These are phyloP conservation scores for Eragrostis curvula DNA, from an alignment of 176 grass and related monocot genomes.

Conservation along the genomic window DNA sequence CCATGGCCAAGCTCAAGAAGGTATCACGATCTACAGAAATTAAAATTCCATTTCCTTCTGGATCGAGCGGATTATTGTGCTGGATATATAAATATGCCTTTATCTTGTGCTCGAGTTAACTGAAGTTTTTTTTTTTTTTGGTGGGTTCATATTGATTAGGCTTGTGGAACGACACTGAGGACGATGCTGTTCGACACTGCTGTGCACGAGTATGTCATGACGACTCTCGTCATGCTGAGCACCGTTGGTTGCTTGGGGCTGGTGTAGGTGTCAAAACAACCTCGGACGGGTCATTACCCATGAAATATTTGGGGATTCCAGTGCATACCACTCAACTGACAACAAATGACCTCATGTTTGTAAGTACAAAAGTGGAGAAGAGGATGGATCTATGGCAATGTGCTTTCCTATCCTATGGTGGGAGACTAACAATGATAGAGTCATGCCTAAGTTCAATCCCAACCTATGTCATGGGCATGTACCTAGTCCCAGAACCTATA, in stretches of 20 bases:
- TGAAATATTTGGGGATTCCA: not conserved
- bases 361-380: no score
- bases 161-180: no score
- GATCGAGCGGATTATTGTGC: not conserved
- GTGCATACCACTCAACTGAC: no score
- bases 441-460: not conserved
- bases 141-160: no score
- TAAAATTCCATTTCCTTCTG: not conserved
- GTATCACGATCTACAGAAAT: not conserved
- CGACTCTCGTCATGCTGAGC: no score
- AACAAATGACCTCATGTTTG: no score
- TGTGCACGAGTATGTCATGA: no score
- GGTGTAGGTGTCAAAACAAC: no score
- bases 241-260: no score
- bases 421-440: not conserved
- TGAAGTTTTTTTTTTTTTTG: no score
- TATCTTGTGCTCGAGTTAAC: not conserved
- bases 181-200: no score
- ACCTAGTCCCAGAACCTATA: fast-evolving
- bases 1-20: not conserved
- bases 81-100: not conserved
- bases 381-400: not conserved
- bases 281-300: no score
- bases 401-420: not conserved
- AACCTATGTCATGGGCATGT: not conserved